phyloP scores from a whole-genome alignment of 495 filamentous ascomycete species.

The Neurospora sublineolata region DNA sequence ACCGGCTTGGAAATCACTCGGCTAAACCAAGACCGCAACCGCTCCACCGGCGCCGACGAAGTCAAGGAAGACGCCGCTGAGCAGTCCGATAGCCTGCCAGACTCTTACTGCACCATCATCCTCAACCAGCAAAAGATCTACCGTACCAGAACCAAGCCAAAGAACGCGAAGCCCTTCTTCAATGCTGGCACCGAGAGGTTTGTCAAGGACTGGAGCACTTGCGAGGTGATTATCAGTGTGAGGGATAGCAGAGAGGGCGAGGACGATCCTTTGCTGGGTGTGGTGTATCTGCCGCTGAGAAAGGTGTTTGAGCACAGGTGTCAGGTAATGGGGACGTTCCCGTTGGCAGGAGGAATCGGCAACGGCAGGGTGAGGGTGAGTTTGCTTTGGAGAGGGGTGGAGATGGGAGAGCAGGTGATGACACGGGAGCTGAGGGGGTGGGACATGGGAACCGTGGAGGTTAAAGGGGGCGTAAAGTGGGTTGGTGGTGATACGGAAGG shows the following conservation, averaged over 20 bases:
- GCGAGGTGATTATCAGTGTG: constrained; percentile 54
- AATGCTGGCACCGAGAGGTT: constrained; percentile 66
- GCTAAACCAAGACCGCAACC: constrained; percentile 30
- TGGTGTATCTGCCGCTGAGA: constrained; percentile 50
- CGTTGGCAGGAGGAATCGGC: constrained; percentile 53
- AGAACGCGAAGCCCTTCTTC: constrained; percentile 67
- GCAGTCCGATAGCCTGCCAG: constrained; percentile 48
- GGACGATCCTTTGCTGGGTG: constrained; percentile 53
- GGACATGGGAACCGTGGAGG: constrained; percentile 55
- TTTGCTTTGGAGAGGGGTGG: constrained; percentile 56
- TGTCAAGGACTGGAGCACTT: constrained; percentile 52
- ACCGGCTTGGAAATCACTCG: constrained; percentile 51
- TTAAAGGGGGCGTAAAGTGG: constrained; percentile 28
- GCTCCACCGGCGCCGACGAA: constrained; percentile 23
- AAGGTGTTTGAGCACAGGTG: constrained; percentile 45
- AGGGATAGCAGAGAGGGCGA: constrained; percentile 53
- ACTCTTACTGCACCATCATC: constrained; percentile 58
- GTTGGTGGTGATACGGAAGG: not conserved
- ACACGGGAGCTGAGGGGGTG: constrained; percentile 46
- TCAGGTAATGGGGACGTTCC: constrained; percentile 51
- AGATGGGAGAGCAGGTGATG: constrained; percentile 46
- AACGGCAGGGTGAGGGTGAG: constrained; percentile 55
- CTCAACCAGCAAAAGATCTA: constrained; percentile 61
- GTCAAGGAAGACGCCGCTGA: constrained; percentile 47
- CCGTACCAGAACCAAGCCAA: constrained; percentile 61